Conservation (phyloP, 345 rosid genomes). For the Populus tremula region DNA sequence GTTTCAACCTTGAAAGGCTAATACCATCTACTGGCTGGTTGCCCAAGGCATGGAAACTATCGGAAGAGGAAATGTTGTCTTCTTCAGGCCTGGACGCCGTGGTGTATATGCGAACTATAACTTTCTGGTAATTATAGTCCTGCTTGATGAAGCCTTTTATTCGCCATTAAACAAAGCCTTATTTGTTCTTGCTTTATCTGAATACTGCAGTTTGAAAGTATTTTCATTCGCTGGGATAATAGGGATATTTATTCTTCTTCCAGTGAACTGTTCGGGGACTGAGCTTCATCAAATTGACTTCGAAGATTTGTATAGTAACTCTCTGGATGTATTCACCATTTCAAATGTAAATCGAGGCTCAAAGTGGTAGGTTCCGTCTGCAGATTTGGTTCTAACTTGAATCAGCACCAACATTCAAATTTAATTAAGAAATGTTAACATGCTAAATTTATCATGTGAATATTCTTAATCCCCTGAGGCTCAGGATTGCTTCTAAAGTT, state of each 20-base stretch:
- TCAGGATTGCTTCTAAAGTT: background rate
- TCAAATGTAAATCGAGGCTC: constrained; percentile 73
- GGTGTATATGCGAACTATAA: constrained; percentile 73
- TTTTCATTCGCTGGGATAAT: constrained; percentile 81
- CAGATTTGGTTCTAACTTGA: background rate
- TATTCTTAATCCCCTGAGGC: background rate
- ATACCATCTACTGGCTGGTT: constrained; percentile 90
- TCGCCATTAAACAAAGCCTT: background rate
- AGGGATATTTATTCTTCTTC: constrained; percentile 84
- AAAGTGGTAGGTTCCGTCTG: constrained; percentile 39
- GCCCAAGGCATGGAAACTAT: constrained; percentile 58
- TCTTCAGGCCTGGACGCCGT: constrained; percentile 79
- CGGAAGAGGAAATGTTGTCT: constrained; percentile 65
- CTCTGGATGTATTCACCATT: constrained; percentile 81
- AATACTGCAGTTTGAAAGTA: constrained; percentile 72
- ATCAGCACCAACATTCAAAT: background rate
- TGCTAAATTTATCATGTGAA: constrained; percentile 2
- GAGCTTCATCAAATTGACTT: constrained; percentile 61
- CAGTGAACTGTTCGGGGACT: constrained; percentile 75
- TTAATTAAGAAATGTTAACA: background rate
- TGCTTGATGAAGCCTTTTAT: background rate
- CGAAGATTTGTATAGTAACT: constrained; percentile 56
- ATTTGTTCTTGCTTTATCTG: background rate
- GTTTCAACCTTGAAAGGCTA: constrained; percentile 64
- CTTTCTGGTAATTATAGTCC: constrained; percentile 55